Percentiles rank a stretch among this genome's conserved stretches.
phyloP scores from a whole-genome alignment of 768 basidiomycete genomes.

The Agrocybe praecox region DNA sequence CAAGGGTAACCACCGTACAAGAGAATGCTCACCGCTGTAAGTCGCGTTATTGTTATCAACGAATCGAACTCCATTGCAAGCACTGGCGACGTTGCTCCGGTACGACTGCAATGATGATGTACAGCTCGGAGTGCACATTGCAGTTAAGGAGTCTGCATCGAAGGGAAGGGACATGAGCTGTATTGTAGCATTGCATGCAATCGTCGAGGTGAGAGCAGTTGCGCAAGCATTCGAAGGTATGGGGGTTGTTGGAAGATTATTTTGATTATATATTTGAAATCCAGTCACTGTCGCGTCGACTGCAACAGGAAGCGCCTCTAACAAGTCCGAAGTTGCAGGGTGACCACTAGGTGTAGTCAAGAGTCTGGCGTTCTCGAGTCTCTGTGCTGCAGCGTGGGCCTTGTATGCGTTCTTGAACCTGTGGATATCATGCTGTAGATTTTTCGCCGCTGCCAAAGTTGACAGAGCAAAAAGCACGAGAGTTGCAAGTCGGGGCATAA shows the following conservation, averaged over 20 bases:
- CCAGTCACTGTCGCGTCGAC: slow-evolving; percentile 9
- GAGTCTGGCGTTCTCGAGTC: background rate
- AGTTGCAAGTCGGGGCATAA: too few species aligned
- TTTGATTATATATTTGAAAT: slow-evolving; percentile 10
- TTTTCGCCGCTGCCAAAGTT: background rate
- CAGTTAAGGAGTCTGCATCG: too few species aligned
- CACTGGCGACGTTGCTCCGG: slow-evolving; percentile 18
- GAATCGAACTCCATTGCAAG: slow-evolving; percentile 18
- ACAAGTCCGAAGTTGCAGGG: too few species aligned
- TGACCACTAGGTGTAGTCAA: too few species aligned
- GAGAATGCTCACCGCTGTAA: slow-evolving; percentile 4
- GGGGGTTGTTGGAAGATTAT: slow-evolving; percentile 9
- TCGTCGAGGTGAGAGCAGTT: slow-evolving; percentile 6
- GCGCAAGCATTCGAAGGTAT: slow-evolving; percentile 10
- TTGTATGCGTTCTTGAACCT: slow-evolving; percentile 2
- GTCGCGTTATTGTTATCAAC: slow-evolving; percentile 18
- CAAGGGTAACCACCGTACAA: too few species aligned
- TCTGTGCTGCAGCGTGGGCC: background rate
- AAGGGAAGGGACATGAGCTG: slow-evolving; percentile 7
- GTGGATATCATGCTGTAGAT: slow-evolving; percentile 1
- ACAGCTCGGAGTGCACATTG: slow-evolving; percentile 14
- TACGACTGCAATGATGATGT: slow-evolving; percentile 17
- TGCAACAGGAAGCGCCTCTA: slow-evolving; percentile 3
- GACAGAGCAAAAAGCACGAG: background rate
- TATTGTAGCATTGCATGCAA: slow-evolving; percentile 13